These are phyloP conservation scores for Colletotrichum chlorophyti DNA, from an alignment of 2,329 filamentous ascomycete species.

Conservation along the genomic window DNA sequence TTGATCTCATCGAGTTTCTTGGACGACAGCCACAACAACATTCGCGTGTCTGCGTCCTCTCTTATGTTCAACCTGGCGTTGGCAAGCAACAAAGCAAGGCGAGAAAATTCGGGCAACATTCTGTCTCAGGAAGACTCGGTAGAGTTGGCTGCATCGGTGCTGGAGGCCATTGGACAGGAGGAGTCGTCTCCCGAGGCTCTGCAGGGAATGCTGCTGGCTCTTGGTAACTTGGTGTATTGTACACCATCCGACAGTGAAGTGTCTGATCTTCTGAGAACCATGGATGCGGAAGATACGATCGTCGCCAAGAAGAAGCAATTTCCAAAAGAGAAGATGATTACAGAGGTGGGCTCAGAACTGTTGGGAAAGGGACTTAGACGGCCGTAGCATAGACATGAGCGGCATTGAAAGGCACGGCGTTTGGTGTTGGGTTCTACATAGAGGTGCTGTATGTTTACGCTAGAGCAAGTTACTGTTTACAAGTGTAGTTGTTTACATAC, in stretches of 20 bases:
- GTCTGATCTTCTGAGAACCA: conserved; percentile 77
- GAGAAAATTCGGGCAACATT: conserved; percentile 60
- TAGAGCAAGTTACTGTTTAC: conserved; percentile 13
- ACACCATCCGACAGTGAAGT: conserved; percentile 75
- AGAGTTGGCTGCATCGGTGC: conserved; percentile 79
- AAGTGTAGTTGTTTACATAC: conserved; percentile 1
- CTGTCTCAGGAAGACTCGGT: conserved; percentile 76
- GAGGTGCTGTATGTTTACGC: neutral
- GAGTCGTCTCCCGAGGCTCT: conserved; percentile 72
- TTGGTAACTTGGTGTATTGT: conserved; percentile 79
- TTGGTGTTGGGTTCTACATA: conserved; percentile 10
- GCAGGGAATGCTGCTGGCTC: conserved; percentile 76
- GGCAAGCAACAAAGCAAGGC: conserved; percentile 70
- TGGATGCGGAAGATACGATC: conserved; percentile 76
- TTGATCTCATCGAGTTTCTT: conserved; percentile 81
- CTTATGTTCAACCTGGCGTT: conserved; percentile 84
- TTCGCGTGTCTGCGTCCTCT: conserved; percentile 82
- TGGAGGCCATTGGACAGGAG: conserved; percentile 74
- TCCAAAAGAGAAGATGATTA: conserved; percentile 62
- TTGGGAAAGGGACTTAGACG: conserved; percentile 56
- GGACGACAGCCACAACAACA: conserved; percentile 74
- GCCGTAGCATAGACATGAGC: conserved; percentile 23
- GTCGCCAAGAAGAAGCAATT: conserved; percentile 63
- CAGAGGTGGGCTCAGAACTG: conserved; percentile 59
- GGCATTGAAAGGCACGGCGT: conserved; percentile 13